phyloP scores from a whole-genome alignment of 768 basidiomycete genomes.

The Collybiopsis confluens region DNA sequence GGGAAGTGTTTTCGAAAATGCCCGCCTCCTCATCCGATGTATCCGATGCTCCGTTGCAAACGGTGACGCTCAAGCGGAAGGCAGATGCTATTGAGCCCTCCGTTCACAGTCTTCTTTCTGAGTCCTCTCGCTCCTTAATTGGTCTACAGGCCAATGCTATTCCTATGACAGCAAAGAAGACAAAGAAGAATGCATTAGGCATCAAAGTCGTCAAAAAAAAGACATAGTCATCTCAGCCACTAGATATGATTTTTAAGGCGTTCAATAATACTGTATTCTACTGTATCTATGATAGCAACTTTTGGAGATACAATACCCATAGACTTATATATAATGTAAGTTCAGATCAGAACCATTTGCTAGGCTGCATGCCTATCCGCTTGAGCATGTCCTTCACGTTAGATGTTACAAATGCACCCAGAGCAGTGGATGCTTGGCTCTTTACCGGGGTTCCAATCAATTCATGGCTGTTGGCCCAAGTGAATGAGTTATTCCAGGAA shows the following conservation, averaged over 20 bases:
- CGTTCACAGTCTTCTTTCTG: slow-evolving; percentile 44
- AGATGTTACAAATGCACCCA: slow-evolving; percentile 43
- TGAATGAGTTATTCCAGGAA: neutral
- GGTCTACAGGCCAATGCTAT: slow-evolving; percentile 32
- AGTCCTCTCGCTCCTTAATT: slow-evolving; percentile 35
- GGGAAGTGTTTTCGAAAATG: slow-evolving; percentile 81
- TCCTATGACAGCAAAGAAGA: slow-evolving; percentile 19
- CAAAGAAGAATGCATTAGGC: slow-evolving; percentile 39
- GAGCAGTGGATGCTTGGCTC: slow-evolving; percentile 34
- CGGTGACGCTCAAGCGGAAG: slow-evolving; percentile 56
- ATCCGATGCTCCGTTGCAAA: neutral
- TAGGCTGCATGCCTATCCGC: slow-evolving; percentile 49
- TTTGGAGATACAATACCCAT: too few species aligned
- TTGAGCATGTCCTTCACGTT: slow-evolving; percentile 52
- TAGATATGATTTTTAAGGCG: too few species aligned
- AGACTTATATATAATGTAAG: too few species aligned
- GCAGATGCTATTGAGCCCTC: slow-evolving; percentile 56
- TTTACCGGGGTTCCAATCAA: slow-evolving; percentile 45
- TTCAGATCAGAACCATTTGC: slow-evolving; percentile 57
- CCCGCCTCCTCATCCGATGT: neutral
- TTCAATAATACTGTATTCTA: too few species aligned
- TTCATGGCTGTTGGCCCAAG: slow-evolving; percentile 32
- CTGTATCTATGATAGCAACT: too few species aligned
- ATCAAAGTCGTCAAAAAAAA: slow-evolving; percentile 44
- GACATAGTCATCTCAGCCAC: too few species aligned